Percentiles rank a stretch among this genome's conserved stretches.
phyloP scores from a whole-genome alignment of 2,329 filamentous ascomycete genomes.

The Talaromyces sp. region DNA sequence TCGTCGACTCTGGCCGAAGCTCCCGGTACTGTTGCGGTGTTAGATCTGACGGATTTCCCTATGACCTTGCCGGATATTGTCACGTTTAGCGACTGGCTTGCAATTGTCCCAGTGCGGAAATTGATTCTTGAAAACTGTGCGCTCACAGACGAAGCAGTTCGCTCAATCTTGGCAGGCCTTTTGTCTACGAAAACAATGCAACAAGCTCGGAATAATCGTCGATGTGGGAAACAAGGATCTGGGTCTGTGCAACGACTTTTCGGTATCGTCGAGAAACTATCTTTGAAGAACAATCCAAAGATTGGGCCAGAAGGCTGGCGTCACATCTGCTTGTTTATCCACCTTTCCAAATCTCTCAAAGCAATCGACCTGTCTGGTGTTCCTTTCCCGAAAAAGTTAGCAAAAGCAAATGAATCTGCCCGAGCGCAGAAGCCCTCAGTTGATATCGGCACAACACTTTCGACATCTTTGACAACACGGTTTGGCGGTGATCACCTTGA shows the following conservation, averaged over 20 bases:
- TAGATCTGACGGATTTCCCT: slow-evolving; percentile 80
- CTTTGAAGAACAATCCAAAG: slow-evolving; percentile 82
- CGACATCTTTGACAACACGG: slow-evolving; percentile 70
- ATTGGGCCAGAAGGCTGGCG: slow-evolving; percentile 86
- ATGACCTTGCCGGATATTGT: slow-evolving; percentile 78
- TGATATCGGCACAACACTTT: slow-evolving; percentile 62
- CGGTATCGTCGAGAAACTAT: slow-evolving; percentile 79
- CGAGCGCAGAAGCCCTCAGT: slow-evolving; percentile 20
- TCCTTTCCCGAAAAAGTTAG: slow-evolving; percentile 58
- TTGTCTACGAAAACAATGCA: slow-evolving; percentile 70
- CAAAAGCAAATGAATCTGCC: slow-evolving; percentile 18
- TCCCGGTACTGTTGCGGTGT: slow-evolving; percentile 70
- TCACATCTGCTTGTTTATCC: slow-evolving; percentile 81
- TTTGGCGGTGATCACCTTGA: slow-evolving; percentile 72
- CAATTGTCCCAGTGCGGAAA: slow-evolving; percentile 85
- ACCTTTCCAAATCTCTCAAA: slow-evolving; percentile 82
- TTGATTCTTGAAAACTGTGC: slow-evolving; percentile 82
- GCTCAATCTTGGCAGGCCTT: slow-evolving; percentile 80
- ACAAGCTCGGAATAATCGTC: slow-evolving; percentile 48
- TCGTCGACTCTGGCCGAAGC: slow-evolving; percentile 59
- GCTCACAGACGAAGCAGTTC: slow-evolving; percentile 77
- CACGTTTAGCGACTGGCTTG: slow-evolving; percentile 88
- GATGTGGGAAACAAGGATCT: slow-evolving; percentile 30
- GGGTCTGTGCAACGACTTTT: slow-evolving; percentile 30
- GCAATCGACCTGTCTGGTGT: slow-evolving; percentile 82